These are phyloP conservation scores for Hysterium pulicare DNA, from an alignment of 2,329 filamentous ascomycete species.

Conservation along the genomic window DNA sequence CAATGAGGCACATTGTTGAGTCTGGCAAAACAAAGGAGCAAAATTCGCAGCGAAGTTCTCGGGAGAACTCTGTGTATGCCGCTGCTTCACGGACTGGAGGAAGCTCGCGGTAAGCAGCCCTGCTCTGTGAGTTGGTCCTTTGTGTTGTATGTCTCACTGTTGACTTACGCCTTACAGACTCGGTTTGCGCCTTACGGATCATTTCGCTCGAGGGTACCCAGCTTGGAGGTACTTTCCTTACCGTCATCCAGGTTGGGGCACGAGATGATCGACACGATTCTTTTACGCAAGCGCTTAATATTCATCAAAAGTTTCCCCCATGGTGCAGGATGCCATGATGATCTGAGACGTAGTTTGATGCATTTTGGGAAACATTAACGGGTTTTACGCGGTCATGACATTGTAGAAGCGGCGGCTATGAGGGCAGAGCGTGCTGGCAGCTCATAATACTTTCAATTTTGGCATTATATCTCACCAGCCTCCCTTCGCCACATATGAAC, in stretches of 20 bases:
- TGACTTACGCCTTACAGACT: constrained; percentile 29
- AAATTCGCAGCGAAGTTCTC: constrained; percentile 39
- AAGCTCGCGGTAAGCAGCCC: constrained; percentile 38
- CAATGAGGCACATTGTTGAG: constrained; percentile 52
- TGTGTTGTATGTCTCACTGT: constrained; percentile 11
- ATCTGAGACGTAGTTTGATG: not conserved
- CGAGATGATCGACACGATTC: constrained; percentile 8
- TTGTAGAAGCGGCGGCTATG: not conserved
- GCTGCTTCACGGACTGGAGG: constrained; percentile 36
- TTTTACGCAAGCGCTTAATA: not conserved
- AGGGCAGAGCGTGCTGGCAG: constrained; percentile 4
- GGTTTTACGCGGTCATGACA: constrained; percentile 2
- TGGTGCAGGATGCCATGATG: constrained; percentile 1
- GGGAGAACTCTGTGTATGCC: constrained; percentile 38
- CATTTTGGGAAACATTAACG: constrained; percentile 1
- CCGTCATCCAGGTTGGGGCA: constrained; percentile 14
- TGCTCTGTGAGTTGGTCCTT: constrained; percentile 22
- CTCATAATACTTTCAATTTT: constrained; percentile 5
- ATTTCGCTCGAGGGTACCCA: constrained; percentile 37
- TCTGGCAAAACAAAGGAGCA: constrained; percentile 45
- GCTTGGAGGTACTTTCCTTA: constrained; percentile 27
- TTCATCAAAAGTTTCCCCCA: not conserved
- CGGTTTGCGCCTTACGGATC: constrained; percentile 39
- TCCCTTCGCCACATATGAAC: constrained; percentile 1
- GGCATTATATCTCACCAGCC: not conserved